phyloP scores from a whole-genome alignment of 2,329 filamentous ascomycete species.

The Monosporascus sp. region DNA sequence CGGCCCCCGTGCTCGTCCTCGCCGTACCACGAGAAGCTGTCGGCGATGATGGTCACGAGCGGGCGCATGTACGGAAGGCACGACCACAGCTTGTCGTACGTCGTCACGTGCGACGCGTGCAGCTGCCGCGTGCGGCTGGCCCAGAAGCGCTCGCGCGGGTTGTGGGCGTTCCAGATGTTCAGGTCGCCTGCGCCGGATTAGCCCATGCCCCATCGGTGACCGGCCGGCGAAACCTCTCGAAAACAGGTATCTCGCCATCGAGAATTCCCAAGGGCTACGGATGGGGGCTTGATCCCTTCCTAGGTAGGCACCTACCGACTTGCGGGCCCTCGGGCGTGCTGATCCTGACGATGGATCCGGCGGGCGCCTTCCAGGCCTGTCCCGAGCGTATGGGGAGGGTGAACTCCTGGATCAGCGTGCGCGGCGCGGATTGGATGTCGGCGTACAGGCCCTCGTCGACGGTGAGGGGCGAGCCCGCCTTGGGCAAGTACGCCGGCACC shows the following conservation, averaged over 20 bases:
- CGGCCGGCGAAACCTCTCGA: no score
- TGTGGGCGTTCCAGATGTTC: slow-evolving; percentile 74
- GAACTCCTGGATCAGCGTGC: slow-evolving; percentile 44
- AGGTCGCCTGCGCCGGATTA: slow-evolving; percentile 54
- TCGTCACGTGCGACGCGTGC: slow-evolving; percentile 68
- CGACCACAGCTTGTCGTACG: slow-evolving; percentile 72
- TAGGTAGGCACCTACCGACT: slow-evolving; percentile 43
- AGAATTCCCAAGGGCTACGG: no score
- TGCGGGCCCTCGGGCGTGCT: slow-evolving; percentile 74
- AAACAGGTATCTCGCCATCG: no score
- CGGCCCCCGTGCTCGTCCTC: slow-evolving; percentile 58
- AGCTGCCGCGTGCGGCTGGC: slow-evolving; percentile 73
- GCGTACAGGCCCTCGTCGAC: slow-evolving; percentile 50
- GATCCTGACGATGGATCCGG: slow-evolving; percentile 65
- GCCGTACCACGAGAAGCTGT: slow-evolving; percentile 60
- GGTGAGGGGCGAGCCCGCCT: slow-evolving; percentile 35
- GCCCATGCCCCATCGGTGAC: no score
- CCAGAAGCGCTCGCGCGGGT: slow-evolving; percentile 80
- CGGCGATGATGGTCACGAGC: slow-evolving; percentile 63
- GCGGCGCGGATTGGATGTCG: slow-evolving; percentile 48
- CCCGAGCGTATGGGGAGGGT: slow-evolving; percentile 69
- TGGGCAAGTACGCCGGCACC: slow-evolving; percentile 43
- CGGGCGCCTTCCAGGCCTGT: slow-evolving; percentile 64
- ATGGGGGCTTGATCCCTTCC: no score
- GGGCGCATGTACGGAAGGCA: slow-evolving; percentile 72